Evolutionary conservation across 2,329 filamentous ascomycete species (phyloP).

Genomic region (Pseudofabraea citricarpa): DNA sequence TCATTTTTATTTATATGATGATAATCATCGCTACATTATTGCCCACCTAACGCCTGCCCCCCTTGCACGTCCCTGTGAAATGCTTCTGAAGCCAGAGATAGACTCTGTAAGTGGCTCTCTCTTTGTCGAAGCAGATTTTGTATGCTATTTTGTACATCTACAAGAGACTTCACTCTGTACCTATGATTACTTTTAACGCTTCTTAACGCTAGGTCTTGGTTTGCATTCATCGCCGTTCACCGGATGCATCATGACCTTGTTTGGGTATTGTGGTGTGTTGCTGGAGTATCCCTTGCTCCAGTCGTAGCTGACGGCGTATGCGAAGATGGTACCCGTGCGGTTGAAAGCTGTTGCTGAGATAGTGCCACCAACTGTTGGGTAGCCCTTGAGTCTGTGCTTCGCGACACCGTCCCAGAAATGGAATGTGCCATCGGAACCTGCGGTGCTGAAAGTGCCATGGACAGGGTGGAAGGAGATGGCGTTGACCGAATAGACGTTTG

Average conservation of each 20-base stretch:
- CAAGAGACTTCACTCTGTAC: no score
- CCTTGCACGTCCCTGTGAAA: no score
- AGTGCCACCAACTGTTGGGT: slow-evolving; percentile 75
- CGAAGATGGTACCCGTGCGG: slow-evolving; percentile 75
- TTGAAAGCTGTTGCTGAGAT: slow-evolving; percentile 94
- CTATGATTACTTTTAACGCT: no score
- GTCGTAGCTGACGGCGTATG: slow-evolving; percentile 90
- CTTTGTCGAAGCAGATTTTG: neutral
- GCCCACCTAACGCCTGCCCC: no score
- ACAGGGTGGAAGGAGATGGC: slow-evolving; percentile 96
- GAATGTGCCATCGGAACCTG: slow-evolving; percentile 93
- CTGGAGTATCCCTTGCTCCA: slow-evolving; percentile 94
- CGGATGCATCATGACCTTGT: slow-evolving; percentile 82
- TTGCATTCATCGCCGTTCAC: slow-evolving; percentile 63
- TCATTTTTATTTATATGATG: no score
- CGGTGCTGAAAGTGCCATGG: slow-evolving; percentile 97
- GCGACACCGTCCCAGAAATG: slow-evolving; percentile 95
- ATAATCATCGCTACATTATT: no score
- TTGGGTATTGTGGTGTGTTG: slow-evolving; percentile 70
- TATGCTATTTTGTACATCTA: no score
- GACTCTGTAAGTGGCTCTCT: no score
- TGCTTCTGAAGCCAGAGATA: no score
- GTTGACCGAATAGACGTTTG: slow-evolving; percentile 93
- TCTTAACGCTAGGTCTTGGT: slow-evolving; percentile 36
- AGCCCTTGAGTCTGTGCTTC: slow-evolving; percentile 86